These are phyloP conservation scores for Ramaria sp. DNA, from an alignment of 768 basidiomycete genomes.

Conservation along the genomic window DNA sequence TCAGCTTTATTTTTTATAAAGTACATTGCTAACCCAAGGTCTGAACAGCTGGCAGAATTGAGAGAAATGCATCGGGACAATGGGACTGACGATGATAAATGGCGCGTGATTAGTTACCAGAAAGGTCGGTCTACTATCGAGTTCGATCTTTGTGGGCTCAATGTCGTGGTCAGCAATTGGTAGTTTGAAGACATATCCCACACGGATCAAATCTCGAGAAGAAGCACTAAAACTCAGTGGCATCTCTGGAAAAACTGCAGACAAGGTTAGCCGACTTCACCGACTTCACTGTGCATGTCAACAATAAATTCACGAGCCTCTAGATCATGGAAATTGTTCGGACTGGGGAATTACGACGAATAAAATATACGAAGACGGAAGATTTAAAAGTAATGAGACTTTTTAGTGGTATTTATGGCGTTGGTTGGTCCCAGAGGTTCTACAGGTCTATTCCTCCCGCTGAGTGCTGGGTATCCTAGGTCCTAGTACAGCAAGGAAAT, in stretches of 20 bases:
- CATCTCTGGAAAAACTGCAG: slow-evolving; percentile 65
- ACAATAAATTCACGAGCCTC: not conserved
- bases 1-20: not conserved
- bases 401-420: slow-evolving; percentile 80
- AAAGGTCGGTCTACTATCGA: slow-evolving; percentile 39
- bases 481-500: slow-evolving; percentile 50
- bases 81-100: slow-evolving; percentile 46
- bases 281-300: not conserved
- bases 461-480: slow-evolving; percentile 29
- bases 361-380: slow-evolving; percentile 54
- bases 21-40: not conserved
- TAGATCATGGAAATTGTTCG: slow-evolving; percentile 76
- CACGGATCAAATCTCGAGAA: slow-evolving; percentile 42
- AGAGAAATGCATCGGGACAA: slow-evolving; percentile 54
- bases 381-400: slow-evolving; percentile 43
- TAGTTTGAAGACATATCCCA: slow-evolving; percentile 42
- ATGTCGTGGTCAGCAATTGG: slow-evolving; percentile 39
- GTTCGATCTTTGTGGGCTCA: not conserved
- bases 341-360: slow-evolving; percentile 61
- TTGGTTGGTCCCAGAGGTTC: slow-evolving; percentile 39
- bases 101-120: slow-evolving; percentile 53
- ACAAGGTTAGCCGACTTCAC: slow-evolving; percentile 36
- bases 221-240: slow-evolving; percentile 52
- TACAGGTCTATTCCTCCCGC: too few relatives aligned
- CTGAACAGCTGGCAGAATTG: slow-evolving; percentile 50